Conservation (phyloP, 495 filamentous ascomycete genomes). For the Tetracladium setigerum region DNA sequence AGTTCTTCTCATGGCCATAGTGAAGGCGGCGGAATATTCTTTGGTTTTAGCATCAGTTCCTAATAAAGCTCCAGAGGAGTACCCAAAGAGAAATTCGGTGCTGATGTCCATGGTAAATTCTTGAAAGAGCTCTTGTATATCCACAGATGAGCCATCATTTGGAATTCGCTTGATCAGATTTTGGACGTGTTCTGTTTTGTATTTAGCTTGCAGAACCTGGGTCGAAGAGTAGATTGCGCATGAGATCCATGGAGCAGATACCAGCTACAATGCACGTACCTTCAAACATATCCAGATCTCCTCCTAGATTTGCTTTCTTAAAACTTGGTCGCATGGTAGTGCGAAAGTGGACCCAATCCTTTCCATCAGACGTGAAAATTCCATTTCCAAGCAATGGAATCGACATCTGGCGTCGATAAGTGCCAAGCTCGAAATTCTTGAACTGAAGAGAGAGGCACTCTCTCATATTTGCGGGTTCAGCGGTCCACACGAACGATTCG, state of each 20-base stretch:
- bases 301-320: constrained; percentile 37
- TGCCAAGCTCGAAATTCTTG: no score
- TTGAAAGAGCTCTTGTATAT: constrained; percentile 54
- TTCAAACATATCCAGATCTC: constrained; percentile 19
- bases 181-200: constrained; percentile 25
- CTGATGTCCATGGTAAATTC: constrained; percentile 56
- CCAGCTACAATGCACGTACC: not conserved
- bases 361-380: constrained; percentile 64
- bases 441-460: no score
- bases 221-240: no score
- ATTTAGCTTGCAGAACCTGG: no score
- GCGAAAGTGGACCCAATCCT: constrained; percentile 44
- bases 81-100: constrained; percentile 58
- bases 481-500: no score
- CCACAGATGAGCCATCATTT: constrained; percentile 24
- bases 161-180: constrained; percentile 30
- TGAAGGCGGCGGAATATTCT: constrained; percentile 33
- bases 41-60: not conserved
- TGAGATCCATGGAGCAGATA: no score
- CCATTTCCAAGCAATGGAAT: constrained; percentile 54
- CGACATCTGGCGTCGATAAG: no score
- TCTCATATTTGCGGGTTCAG: no score
- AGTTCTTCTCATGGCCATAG: constrained; percentile 29
- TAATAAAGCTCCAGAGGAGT: constrained; percentile 8
- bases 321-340: constrained; percentile 38